phyloP scores from a whole-genome alignment of 352 stramenopile species.

The Pythium angustatum region DNA sequence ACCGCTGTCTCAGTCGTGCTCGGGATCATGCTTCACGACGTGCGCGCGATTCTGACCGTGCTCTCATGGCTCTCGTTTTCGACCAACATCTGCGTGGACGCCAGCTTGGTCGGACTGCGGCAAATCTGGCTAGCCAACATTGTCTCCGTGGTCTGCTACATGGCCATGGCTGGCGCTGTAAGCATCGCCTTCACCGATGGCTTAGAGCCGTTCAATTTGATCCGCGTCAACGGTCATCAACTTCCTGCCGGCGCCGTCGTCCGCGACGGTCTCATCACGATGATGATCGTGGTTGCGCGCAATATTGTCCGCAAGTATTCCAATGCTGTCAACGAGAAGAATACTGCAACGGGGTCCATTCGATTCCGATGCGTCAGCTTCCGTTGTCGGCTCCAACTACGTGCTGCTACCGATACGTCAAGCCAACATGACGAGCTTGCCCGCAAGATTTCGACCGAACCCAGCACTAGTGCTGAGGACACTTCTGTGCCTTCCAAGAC shows the following conservation, averaged over 20 bases:
- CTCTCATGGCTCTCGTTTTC: slow-evolving; percentile 3
- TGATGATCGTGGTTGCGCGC: slow-evolving; percentile 15
- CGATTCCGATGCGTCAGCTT: slow-evolving; percentile 20
- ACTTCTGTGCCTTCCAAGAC: neutral
- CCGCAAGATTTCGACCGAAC: neutral
- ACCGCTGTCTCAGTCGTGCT: slow-evolving; percentile 11
- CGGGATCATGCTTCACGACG: slow-evolving; percentile 11
- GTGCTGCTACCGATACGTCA: neutral
- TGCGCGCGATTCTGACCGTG: neutral
- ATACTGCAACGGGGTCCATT: neutral
- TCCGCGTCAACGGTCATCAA: slow-evolving; percentile 16
- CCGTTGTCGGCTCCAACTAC: slow-evolving; percentile 17
- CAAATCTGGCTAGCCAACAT: slow-evolving; percentile 15
- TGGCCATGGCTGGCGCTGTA: slow-evolving; percentile 1
- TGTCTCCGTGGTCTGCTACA: slow-evolving; percentile 1
- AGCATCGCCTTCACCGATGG: slow-evolving; percentile 3
- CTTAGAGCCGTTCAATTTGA: slow-evolving; percentile 13
- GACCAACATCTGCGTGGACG: slow-evolving; percentile 26
- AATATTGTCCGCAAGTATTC: slow-evolving; percentile 20
- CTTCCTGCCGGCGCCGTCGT: slow-evolving; percentile 8
- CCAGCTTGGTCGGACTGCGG: slow-evolving; percentile 12
- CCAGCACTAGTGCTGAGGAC: neutral
- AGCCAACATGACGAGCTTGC: neutral
- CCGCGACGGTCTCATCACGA: slow-evolving; percentile 12
- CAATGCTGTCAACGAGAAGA: neutral